phyloP scores from a whole-genome alignment of 192 early-diverging fungal genomes.

The Obelidium mucronatum region DNA sequence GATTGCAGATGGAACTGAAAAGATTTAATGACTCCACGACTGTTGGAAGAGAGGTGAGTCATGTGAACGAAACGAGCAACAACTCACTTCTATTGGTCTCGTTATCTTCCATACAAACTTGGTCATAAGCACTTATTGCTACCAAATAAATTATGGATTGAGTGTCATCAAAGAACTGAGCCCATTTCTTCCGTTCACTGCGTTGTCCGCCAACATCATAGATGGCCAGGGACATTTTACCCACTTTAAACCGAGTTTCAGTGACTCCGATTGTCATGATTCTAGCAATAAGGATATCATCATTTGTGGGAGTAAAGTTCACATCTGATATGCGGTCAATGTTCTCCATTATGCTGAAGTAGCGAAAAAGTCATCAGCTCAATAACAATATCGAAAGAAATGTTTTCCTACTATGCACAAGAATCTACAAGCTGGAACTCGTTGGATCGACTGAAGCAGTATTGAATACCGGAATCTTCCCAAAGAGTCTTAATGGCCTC shows the following conservation, averaged over 20 bases:
- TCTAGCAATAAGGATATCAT: constrained; percentile 70
- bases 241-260: neutral
- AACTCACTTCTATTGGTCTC: constrained; percentile 48
- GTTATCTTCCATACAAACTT: constrained; percentile 58
- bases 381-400: neutral
- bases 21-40: constrained; percentile 49
- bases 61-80: neutral
- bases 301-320: constrained; percentile 66
- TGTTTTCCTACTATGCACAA: constrained; percentile 53
- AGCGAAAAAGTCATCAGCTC: neutral
- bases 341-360: constrained; percentile 36
- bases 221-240: constrained; percentile 32
- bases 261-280: constrained; percentile 2
- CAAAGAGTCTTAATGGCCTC: constrained; percentile 35
- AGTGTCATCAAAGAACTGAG: constrained; percentile 65
- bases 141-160: constrained; percentile 68
- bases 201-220: constrained; percentile 69
- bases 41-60: neutral
- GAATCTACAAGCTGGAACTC: constrained; percentile 54
- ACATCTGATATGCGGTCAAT: constrained; percentile 53
- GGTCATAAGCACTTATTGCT: constrained; percentile 62
- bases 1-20: constrained; percentile 38
- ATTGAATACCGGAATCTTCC: constrained; percentile 47
- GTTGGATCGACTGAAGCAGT: constrained; percentile 37
- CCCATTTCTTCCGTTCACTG: constrained; percentile 62